Conservation (phyloP, 352 stramenopile genomes). For the Pythium angustatum region DNA sequence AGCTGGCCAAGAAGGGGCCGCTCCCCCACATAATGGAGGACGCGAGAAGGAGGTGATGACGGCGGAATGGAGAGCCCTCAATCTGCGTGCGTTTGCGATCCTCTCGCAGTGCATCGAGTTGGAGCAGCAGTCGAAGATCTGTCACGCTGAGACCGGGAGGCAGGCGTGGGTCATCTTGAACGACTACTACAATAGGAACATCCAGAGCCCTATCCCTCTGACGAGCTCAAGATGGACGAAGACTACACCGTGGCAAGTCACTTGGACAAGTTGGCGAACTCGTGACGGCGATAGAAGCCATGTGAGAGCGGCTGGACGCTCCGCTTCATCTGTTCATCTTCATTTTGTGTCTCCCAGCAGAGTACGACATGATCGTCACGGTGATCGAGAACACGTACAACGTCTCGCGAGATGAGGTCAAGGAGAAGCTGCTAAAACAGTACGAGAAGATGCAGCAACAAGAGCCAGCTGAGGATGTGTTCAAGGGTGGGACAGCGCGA, state of each 20-base stretch:
- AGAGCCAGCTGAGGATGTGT: neutral
- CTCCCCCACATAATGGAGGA: neutral
- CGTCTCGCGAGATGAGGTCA: neutral
- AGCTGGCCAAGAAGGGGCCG: slow-evolving; percentile 1
- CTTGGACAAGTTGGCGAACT: slow-evolving; percentile 12
- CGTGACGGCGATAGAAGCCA: slow-evolving; percentile 1
- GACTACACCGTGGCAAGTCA: neutral
- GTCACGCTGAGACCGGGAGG: neutral
- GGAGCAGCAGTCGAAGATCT: slow-evolving; percentile 11
- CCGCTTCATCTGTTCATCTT: slow-evolving; percentile 9
- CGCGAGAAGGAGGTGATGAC: neutral
- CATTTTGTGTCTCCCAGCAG: slow-evolving; percentile 3
- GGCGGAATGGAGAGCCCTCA: neutral
- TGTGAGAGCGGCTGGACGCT: slow-evolving; percentile 9
- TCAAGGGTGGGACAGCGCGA: neutral
- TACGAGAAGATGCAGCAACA: slow-evolving; percentile 1
- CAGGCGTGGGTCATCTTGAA: slow-evolving; percentile 5
- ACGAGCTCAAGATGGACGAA: slow-evolving; percentile 15
- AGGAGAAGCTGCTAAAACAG: slow-evolving; percentile 6
- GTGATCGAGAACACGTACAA: slow-evolving; percentile 22
- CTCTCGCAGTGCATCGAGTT: neutral
- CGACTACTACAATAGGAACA: slow-evolving; percentile 11
- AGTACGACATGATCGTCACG: slow-evolving; percentile 2
- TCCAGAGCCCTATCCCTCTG: neutral
- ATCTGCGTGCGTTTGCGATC: slow-evolving; percentile 12